Evolutionary conservation across 2,329 filamentous ascomycete genomes (phyloP), one percentile per base, ranked within the genome.

Genomic region (Aureobasidium sp.): DNA sequence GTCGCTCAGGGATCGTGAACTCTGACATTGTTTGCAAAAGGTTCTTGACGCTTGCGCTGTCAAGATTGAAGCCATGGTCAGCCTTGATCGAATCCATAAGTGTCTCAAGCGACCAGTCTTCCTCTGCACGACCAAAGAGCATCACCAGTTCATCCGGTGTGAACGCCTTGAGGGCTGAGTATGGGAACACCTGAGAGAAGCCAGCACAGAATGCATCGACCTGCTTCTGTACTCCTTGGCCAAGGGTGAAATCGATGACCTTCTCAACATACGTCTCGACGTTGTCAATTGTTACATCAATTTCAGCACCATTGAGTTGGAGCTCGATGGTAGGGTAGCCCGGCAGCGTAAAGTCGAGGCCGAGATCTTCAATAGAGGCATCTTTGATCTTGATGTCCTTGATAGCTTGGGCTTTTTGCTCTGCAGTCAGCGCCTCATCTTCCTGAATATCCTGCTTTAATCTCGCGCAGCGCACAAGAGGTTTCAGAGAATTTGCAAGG

Each of bases 1-100:
- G 88, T 64, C 92, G 89, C 72, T 95, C 85, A 48, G 85, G 76
- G 1, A 82, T 76, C 8, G 83, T 83, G 60, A 97, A 82, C 72
- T 95, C 89, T 73, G 92, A 97, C 94, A 99, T 97, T 10, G 88
- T 88, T 70, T 97, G 92, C 20, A 99, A 81, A 67, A 99, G 75
- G 70, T 99, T 97, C 70, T 88, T 91, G 52, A 99, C 92, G 71
- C 89, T 97, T 78, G 88, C 90, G 80, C 93, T 97, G 73, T 99
- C 94, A 84, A 99, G 94, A 69, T 97, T 99, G 79, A 90, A 99
- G 9, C 94, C 94, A 72, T 99, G 94, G 69, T 99, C 94, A 32
- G 94, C 94, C 78, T 99, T 99, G 78, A 99, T 93, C 0, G 93
- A 97, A 72, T 99, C 94, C 84, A 95, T 95, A 44, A 99, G 84